Base-by-base conservation (phyloP, 2,329 filamentous ascomycete species). In the Talaromyces sp. region DNA sequence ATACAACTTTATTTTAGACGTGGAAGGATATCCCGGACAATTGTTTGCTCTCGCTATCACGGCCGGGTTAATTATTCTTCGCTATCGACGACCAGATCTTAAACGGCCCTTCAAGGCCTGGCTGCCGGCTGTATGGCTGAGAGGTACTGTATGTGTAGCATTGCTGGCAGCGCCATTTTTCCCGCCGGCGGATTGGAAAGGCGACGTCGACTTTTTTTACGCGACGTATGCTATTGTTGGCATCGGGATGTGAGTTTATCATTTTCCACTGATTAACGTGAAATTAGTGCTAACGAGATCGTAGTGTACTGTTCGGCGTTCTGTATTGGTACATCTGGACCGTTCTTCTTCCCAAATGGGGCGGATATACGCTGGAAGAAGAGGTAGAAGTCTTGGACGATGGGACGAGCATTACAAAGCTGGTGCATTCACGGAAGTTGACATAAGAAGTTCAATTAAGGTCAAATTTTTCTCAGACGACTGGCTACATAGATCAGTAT, bases 1-100 rank as follows among this genome's bases (percentile, higher is more conserved):
- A 0, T 92, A 91, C 72, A 87, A 85, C 10, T 90, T 92, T 67
- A 90, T 91, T 30, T 76, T 90, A 0, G 87, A 91, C 54, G 85
- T 91, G 0, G 88, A 91, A 67, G 87, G 85, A 0, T 91, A 90
- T 65, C 84, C 87, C 0, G 85, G 80, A 0, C 85, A 89, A 62
- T 77, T 90, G 15, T 82, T 87, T 60, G 80, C 80, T 0, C 70
- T 90, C 1, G 83, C 85, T 0, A 76, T 85, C 0, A 83, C 83
- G 0, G 65, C 81, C 8, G 88, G 88, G 0, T 75, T 90, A 0
- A 66, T 90, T 0, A 82, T 84, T 72, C 76, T 92, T 6, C 82
- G 89, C 0, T 79, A 77, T 60, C 82, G 80, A 63, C 78, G 84
- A 11, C 86, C 87, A 1, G 81, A 88, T 57, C 75, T 88, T 0